A percentile compares a stretch with the other conserved stretches of the same genome.
Evolutionary conservation across 192 early-diverging fungal species (phyloP).

Genomic region (Coemansia sp.): DNA sequence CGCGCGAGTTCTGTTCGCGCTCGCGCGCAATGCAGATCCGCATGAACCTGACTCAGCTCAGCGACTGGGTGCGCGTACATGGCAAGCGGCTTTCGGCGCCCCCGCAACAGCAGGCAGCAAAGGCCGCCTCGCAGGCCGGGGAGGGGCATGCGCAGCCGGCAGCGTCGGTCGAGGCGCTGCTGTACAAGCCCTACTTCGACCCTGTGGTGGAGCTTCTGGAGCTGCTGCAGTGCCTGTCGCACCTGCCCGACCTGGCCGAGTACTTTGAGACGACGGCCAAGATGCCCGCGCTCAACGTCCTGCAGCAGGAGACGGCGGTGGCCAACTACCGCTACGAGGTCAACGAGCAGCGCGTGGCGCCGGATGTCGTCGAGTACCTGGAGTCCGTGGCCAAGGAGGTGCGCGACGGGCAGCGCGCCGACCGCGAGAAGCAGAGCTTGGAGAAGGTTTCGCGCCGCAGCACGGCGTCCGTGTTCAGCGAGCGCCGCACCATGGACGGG

Average conservation of each 20-base stretch:
- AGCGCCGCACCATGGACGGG: constrained; percentile 51
- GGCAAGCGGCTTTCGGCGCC: constrained; percentile 32
- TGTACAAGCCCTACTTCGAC: constrained; percentile 44
- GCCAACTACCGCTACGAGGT: constrained; percentile 89
- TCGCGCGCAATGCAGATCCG: constrained; percentile 83
- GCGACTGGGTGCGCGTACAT: constrained; percentile 84
- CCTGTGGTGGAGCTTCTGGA: constrained; percentile 83
- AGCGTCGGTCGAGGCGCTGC: constrained; percentile 19
- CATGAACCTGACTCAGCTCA: constrained; percentile 78
- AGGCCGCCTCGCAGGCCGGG: not conserved
- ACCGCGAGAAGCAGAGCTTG: constrained; percentile 41
- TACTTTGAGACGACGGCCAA: constrained; percentile 76
- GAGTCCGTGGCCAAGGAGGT: constrained; percentile 74
- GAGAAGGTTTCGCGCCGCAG: constrained; percentile 42
- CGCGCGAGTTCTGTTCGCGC: constrained; percentile 74
- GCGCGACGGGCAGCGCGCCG: constrained; percentile 54
- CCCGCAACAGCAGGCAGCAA: constrained; percentile 19
- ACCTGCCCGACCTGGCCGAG: constrained; percentile 70
- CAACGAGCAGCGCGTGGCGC: constrained; percentile 69
- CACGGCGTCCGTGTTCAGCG: constrained; percentile 39
- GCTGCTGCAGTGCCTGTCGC: constrained; percentile 79
- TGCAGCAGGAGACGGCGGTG: constrained; percentile 75
- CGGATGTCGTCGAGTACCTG: constrained; percentile 79
- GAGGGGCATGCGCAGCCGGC: not conserved
- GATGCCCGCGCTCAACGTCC: constrained; percentile 68